phyloP scores from a whole-genome alignment of 306 rosid genomes.

The Albizia julibrissin region DNA sequence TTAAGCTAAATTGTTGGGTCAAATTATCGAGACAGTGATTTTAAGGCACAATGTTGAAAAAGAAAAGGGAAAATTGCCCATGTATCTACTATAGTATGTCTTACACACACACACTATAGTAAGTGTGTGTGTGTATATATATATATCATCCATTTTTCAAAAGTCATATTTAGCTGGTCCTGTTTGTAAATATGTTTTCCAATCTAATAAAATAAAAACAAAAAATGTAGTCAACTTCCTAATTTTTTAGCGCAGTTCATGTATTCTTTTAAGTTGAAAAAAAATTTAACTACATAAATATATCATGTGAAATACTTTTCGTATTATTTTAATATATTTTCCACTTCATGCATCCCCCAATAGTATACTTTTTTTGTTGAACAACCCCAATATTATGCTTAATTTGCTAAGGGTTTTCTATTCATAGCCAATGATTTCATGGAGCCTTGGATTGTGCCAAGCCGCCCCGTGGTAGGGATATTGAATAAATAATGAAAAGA shows the following conservation, averaged over 20 bases:
- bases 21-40: constrained; percentile 10
- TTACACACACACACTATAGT: too few relatives aligned
- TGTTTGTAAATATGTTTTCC: neutral
- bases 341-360: neutral
- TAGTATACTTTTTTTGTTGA: too few relatives aligned
- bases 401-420: neutral
- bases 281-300: neutral
- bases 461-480: neutral
- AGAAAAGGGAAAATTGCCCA: neutral
- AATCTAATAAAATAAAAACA: neutral
- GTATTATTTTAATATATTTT: neutral
- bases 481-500: neutral
- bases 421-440: neutral
- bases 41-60: constrained; percentile 24
- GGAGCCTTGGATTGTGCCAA: neutral
- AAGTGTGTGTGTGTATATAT: too few relatives aligned
- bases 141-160: neutral
- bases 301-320: neutral
- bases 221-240: neutral
- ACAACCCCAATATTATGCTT: neutral
- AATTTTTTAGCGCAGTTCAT: neutral
- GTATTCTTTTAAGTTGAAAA: neutral
- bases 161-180: neutral
- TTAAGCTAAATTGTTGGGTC: constrained; percentile 37
- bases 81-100: neutral